Evolutionary conservation across 441 rosid species (phyloP).

Genomic region (Viola pubescens): DNA sequence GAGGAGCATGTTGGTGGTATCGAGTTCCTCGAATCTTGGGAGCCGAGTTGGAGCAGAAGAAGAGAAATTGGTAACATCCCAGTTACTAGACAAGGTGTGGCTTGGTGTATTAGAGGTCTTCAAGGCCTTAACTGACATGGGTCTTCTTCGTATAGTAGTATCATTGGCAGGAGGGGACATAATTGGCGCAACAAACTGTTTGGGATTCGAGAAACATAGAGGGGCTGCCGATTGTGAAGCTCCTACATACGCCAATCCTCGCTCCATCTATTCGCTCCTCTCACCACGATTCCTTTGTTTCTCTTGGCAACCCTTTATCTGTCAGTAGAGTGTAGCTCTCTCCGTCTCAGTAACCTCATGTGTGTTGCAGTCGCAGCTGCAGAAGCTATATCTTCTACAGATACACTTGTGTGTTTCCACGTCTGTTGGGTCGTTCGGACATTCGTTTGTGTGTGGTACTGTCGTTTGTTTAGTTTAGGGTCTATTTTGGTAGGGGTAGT

Average conservation of each 20-base stretch:
- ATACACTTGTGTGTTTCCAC: too few relatives aligned
- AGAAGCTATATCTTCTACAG: too few relatives aligned
- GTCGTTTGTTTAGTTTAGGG: too few relatives aligned
- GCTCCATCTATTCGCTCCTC: conserved; percentile 24
- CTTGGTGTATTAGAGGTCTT: conserved; percentile 21
- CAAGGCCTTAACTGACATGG: conserved; percentile 36
- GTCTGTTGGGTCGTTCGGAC: too few relatives aligned
- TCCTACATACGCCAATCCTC: conserved; percentile 23
- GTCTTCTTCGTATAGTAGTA: conserved; percentile 20
- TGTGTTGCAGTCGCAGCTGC: too few relatives aligned
- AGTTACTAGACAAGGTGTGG: conserved; percentile 48
- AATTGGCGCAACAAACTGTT: conserved; percentile 18
- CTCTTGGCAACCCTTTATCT: too few relatives aligned
- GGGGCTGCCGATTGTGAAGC: conserved; percentile 24
- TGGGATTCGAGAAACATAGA: conserved; percentile 21
- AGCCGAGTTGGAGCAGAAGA: conserved; percentile 38
- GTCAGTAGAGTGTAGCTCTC: too few relatives aligned
- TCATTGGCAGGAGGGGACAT: background rate
- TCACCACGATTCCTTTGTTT: too few relatives aligned
- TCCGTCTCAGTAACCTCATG: too few relatives aligned
- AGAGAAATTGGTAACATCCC: conserved; percentile 48
- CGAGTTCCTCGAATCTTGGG: conserved; percentile 77
- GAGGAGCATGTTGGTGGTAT: conserved; percentile 81
- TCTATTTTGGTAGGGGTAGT: too few relatives aligned
- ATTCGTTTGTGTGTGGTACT: too few relatives aligned